These are phyloP conservation scores for Eucalyptus marginata DNA, from an alignment of 345 rosid species.

Conservation along the genomic window DNA sequence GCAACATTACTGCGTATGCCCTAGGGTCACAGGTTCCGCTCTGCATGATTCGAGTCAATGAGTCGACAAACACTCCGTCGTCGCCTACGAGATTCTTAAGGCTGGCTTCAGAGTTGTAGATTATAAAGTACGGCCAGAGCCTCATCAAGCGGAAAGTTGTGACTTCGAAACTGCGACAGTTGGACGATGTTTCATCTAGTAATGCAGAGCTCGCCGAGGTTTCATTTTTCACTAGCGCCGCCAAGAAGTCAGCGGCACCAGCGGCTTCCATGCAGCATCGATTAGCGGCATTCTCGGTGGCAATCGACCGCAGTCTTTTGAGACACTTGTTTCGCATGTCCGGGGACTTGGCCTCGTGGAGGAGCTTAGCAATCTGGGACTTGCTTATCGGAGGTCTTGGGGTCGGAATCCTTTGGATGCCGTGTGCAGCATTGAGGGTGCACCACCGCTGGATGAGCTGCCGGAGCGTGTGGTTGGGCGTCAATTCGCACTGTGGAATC, in stretches of 20 bases:
- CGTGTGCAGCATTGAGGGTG: slow-evolving; percentile 60
- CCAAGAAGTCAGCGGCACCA: slow-evolving; percentile 44
- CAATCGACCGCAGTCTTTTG: slow-evolving; percentile 38
- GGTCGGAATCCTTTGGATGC: slow-evolving; percentile 77
- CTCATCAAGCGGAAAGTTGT: slow-evolving; percentile 20
- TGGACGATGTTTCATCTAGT: not conserved
- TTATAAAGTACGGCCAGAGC: slow-evolving; percentile 48
- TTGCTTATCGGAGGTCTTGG: slow-evolving; percentile 60
- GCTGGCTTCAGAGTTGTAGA: slow-evolving; percentile 50
- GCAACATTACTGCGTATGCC: slow-evolving; percentile 27
- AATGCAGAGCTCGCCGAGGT: not conserved
- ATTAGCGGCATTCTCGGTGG: slow-evolving; percentile 40
- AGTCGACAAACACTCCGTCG: slow-evolving; percentile 26
- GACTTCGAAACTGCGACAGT: slow-evolving; percentile 11
- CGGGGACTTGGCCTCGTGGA: slow-evolving; percentile 33
- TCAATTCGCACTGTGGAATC: slow-evolving; percentile 26
- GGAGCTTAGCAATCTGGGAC: slow-evolving; percentile 47
- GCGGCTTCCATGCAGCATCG: slow-evolving; percentile 61
- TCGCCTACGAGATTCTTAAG: slow-evolving; percentile 35
- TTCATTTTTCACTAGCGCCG: not conserved
- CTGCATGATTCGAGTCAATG: slow-evolving; percentile 39
- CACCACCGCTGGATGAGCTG: slow-evolving; percentile 89
- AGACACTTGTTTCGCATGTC: slow-evolving; percentile 34
- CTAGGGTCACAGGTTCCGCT: slow-evolving; percentile 28
- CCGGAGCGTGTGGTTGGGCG: slow-evolving; percentile 80